Evolutionary conservation across 2,329 filamentous ascomycete genomes (phyloP).

Genomic region (Fusarium graminum): DNA sequence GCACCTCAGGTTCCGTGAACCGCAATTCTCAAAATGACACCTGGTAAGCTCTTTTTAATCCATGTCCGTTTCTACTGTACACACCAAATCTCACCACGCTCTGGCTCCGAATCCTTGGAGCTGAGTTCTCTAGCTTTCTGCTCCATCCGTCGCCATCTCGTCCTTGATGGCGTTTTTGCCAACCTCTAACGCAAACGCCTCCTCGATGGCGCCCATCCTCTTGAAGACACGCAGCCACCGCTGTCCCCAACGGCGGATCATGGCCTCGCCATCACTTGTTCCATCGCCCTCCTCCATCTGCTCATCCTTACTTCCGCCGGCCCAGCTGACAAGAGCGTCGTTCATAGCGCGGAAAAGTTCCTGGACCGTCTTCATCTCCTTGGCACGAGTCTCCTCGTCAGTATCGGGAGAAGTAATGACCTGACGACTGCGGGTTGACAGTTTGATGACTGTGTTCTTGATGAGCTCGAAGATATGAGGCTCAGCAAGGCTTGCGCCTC

Average conservation of each 20-base stretch:
- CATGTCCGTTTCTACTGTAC: conserved; percentile 31
- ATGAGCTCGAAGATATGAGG: conserved; percentile 91
- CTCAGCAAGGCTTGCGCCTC: conserved; percentile 77
- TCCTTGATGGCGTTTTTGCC: conserved; percentile 43
- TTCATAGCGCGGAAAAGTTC: conserved; percentile 85
- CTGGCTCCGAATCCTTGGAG: conserved; percentile 31
- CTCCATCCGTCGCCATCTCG: conserved; percentile 39
- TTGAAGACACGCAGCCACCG: conserved; percentile 90
- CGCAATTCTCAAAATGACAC: background rate
- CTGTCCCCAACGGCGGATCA: conserved; percentile 83
- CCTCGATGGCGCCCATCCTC: conserved; percentile 86
- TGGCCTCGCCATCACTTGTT: conserved; percentile 68
- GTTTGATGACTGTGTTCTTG: conserved; percentile 88
- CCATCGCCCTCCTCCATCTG: conserved; percentile 77
- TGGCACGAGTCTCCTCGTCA: conserved; percentile 74
- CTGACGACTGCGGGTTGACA: conserved; percentile 86
- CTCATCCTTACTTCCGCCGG: conserved; percentile 78
- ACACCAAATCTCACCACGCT: conserved; percentile 3
- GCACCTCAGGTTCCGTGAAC: background rate
- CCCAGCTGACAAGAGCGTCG: conserved; percentile 80
- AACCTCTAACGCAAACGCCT: conserved; percentile 68
- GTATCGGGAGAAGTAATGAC: conserved; percentile 74
- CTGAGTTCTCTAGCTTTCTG: conserved; percentile 38
- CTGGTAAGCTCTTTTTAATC: conserved; percentile 23
- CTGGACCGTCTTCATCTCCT: conserved; percentile 80